A percentile compares a stretch with the other conserved stretches of the same genome.
These are phyloP conservation scores for Pseudogymnoascus sp. DNA, from an alignment of 2,329 filamentous ascomycete genomes.

Conservation along the genomic window DNA sequence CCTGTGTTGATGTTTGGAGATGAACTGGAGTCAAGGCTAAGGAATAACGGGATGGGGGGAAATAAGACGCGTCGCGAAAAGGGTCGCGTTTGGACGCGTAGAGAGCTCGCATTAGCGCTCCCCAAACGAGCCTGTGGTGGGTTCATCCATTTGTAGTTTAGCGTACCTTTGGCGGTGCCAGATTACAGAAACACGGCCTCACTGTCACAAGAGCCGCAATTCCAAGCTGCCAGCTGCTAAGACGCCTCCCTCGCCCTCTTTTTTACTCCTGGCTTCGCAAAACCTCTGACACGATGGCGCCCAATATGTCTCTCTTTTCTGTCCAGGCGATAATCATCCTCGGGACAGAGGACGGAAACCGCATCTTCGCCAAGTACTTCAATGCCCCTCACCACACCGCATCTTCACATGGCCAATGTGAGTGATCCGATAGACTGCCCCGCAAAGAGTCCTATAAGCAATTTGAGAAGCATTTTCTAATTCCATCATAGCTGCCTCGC, in stretches of 20 bases:
- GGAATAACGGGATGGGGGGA: not conserved
- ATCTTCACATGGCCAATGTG: constrained; percentile 18
- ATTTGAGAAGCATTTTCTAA: constrained; percentile 9
- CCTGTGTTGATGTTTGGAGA: not conserved
- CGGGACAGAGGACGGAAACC: constrained; percentile 76
- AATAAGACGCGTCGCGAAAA: constrained; percentile 9
- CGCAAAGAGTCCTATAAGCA: not conserved
- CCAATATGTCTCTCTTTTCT: constrained; percentile 66
- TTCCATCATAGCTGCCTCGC: constrained; percentile 32
- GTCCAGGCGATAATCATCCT: constrained; percentile 72
- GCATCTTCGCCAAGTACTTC: constrained; percentile 95
- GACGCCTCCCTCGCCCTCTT: not conserved
- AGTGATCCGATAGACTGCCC: not conserved
- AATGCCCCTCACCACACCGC: constrained; percentile 51
- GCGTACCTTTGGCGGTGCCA: constrained; percentile 1
- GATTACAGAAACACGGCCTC: constrained; percentile 9
- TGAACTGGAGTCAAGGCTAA: not conserved
- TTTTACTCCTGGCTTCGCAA: not conserved
- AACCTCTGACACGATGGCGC: constrained; percentile 46
- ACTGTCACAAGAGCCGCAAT: constrained; percentile 2
- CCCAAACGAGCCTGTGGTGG: constrained; percentile 1
- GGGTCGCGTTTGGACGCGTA: constrained; percentile 2
- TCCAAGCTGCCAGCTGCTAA: constrained; percentile 1
- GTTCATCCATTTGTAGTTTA: not conserved
- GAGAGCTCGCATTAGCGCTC: constrained; percentile 6